Conservation (phyloP, 768 basidiomycete genomes). For the Thelephora ganbajun region DNA sequence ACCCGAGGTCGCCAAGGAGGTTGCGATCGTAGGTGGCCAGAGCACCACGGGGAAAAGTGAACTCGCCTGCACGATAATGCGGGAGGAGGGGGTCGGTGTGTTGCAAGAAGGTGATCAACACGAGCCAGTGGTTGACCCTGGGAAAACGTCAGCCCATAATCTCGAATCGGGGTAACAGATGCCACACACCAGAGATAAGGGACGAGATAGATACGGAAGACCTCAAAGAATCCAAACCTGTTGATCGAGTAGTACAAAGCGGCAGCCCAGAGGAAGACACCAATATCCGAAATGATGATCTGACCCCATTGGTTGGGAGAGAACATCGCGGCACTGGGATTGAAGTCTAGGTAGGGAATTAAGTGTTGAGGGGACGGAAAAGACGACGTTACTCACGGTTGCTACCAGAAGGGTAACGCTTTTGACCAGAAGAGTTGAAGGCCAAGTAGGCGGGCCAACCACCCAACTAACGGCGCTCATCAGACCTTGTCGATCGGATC, state of each 20-base stretch:
- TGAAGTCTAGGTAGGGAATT: constrained; percentile 42
- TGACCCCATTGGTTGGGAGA: constrained; percentile 65
- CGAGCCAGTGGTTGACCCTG: constrained; percentile 89
- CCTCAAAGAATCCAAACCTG: constrained; percentile 50
- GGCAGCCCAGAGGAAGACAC: constrained; percentile 60
- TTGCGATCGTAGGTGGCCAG: constrained; percentile 82
- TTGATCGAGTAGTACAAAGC: constrained; percentile 41
- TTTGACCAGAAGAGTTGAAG: constrained; percentile 77
- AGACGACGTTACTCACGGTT: constrained; percentile 45
- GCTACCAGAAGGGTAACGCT: constrained; percentile 58
- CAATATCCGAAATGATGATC: constrained; percentile 72
- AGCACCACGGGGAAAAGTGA: constrained; percentile 90
- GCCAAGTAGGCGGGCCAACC: constrained; percentile 85
- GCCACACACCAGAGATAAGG: constrained; percentile 68
- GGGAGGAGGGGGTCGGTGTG: constrained; percentile 94
- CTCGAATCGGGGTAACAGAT: not conserved
- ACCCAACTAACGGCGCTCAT: constrained; percentile 30
- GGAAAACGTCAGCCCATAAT: not conserved
- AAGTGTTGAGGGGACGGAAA: not conserved
- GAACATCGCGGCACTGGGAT: constrained; percentile 68
- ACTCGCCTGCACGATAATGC: constrained; percentile 81
- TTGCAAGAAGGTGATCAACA: constrained; percentile 93
- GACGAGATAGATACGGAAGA: constrained; percentile 69
- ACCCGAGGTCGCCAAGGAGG: constrained; percentile 67
- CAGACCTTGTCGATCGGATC: not conserved